phyloP scores from a whole-genome alignment of 352 stramenopile genomes.

The Phytophthora palmivora region DNA sequence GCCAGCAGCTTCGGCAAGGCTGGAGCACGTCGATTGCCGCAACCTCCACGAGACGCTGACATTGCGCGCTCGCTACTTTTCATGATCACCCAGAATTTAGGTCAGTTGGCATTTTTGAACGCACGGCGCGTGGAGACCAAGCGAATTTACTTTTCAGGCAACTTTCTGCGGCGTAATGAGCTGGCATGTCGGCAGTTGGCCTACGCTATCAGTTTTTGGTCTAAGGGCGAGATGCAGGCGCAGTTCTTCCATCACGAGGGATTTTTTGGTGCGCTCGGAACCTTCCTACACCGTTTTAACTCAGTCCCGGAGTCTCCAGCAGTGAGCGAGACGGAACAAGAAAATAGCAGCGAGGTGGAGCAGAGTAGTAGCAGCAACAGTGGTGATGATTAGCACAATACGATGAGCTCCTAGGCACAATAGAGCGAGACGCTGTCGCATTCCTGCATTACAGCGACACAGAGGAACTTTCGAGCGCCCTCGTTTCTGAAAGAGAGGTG shows the following conservation, averaged over 20 bases:
- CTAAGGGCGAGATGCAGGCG: slow-evolving; percentile 87
- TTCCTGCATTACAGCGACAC: too few relatives aligned
- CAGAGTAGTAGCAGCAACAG: too few relatives aligned
- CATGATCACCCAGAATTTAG: slow-evolving; percentile 99
- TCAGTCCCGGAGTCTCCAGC: slow-evolving; percentile 16
- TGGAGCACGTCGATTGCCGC: slow-evolving; percentile 30
- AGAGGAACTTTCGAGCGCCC: too few relatives aligned
- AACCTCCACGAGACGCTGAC: slow-evolving; percentile 90
- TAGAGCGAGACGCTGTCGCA: too few relatives aligned
- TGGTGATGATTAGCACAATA: too few relatives aligned
- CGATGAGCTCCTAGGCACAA: too few relatives aligned
- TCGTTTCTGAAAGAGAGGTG: too few relatives aligned
- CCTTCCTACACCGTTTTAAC: slow-evolving; percentile 83
- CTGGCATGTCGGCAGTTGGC: slow-evolving; percentile 90
- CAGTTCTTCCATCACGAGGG: slow-evolving; percentile 96
- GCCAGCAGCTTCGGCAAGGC: slow-evolving; percentile 98
- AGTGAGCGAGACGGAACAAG: slow-evolving; percentile 28
- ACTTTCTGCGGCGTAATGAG: slow-evolving; percentile 97
- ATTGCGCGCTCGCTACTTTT: slow-evolving; percentile 95
- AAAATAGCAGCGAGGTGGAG: slow-evolving; percentile 7
- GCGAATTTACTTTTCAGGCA: slow-evolving; percentile 96
- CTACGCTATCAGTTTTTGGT: slow-evolving; percentile 98
- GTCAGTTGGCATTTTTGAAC: slow-evolving; percentile 96
- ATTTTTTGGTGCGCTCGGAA: slow-evolving; percentile 97
- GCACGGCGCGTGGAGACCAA: slow-evolving; percentile 91